Base-by-base conservation (phyloP, 768 basidiomycete genomes). In the Leucocoprinus leucothites region DNA sequence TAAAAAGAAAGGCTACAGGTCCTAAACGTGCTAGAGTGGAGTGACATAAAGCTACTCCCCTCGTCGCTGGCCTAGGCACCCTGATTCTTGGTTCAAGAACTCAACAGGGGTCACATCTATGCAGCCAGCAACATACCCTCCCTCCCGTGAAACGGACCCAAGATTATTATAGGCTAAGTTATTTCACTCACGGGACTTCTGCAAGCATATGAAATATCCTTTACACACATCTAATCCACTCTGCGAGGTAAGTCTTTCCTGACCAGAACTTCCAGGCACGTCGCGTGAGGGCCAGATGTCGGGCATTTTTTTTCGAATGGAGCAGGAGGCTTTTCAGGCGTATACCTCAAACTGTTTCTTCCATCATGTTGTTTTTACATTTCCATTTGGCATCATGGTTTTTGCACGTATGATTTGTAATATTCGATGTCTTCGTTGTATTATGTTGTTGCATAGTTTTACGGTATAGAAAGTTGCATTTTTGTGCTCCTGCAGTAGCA, bases 1-100 rank as follows among this genome's bases (percentile, higher is more conserved):
- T 40, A 49, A 47, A 44, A 25, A 50, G 24, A 13, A 6, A 13
- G 9, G 2, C 43, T 34, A 7, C 47, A 82, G 80, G 70, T 21
- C 63, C 70, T 19, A 82, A 82, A 64, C 76, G 79, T 21, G 64
- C 71, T 18, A 73, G 78, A 28, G 69, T 73, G 36, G 64, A 66
- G 38, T 78, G 64, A 75, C 31, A 19, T 13, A 36, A 50, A n/a
- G 31, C 35, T 25, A 42, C 34, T 14, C 42, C 16, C 38, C 14
- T n/a, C 14, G 3, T n/a, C 11, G 16, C 38, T n/a, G 16, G 5
- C 38, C 16, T 13, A 9, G 6, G 6, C 31, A 5, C 31, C 11
- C 31, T 5, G 31, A 31, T 38, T 9, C 38, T 38, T 5, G 6
- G 31, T 5, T 31, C 6, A 31, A 31, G 31, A 11, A 31, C 31